phyloP scores from a whole-genome alignment of 305 asterid genomes.

The Withania somnifera region DNA sequence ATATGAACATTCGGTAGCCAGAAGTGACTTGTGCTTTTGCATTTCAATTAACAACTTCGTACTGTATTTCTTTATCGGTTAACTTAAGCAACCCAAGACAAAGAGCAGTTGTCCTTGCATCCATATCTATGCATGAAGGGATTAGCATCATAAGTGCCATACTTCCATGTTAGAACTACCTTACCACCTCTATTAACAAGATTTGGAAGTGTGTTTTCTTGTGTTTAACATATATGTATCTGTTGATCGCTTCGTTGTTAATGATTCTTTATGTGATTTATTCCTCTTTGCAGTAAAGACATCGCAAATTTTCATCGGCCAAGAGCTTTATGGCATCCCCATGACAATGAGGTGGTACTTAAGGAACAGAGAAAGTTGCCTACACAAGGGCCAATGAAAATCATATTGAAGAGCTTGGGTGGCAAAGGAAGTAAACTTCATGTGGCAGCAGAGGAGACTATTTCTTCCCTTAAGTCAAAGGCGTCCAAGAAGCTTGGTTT shows the following conservation, averaged over 20 bases:
- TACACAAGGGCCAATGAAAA: conserved; percentile 78
- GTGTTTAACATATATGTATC: background rate
- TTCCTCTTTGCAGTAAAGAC: conserved; percentile 74
- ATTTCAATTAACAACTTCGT: background rate
- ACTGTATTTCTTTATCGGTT: background rate
- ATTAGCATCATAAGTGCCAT: background rate
- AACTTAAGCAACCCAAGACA: background rate
- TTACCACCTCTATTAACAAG: background rate
- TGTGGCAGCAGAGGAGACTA: conserved; percentile 81
- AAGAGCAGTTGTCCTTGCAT: background rate
- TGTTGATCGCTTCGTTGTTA: background rate
- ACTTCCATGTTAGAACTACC: background rate
- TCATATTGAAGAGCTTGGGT: conserved; percentile 95
- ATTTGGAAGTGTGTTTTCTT: background rate
- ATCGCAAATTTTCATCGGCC: conserved; percentile 97
- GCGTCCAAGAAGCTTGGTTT: conserved; percentile 94
- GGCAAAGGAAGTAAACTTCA: conserved; percentile 97
- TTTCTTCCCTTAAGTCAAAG: conserved; percentile 79
- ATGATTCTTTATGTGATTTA: conserved; percentile 17
- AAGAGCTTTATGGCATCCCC: conserved; percentile 95
- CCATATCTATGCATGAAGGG: background rate
- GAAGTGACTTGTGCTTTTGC: background rate
- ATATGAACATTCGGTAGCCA: background rate
- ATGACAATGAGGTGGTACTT: conserved; percentile 86
- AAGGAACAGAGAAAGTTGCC: conserved; percentile 69